Base-by-base conservation (phyloP, 331 rosid genomes). In the Erythrophleum ivorense region DNA sequence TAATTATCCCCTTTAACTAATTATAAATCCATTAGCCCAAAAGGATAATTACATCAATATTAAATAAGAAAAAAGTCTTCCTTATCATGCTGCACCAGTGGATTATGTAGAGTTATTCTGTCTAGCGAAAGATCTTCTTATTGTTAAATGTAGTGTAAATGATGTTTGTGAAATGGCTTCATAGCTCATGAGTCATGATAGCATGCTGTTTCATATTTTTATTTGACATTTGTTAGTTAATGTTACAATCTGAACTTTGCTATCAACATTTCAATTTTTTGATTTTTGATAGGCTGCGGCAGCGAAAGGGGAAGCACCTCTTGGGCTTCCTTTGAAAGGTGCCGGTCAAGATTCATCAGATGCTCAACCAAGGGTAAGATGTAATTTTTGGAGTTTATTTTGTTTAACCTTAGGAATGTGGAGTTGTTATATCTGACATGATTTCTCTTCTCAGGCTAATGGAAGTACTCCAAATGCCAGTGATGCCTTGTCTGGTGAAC, bases 241-340 rank as follows among this genome's bases (percentile, higher is more conserved):
- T 40, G 45, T 71, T 80, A 79, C 71, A 40, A 66, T 60, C 59
- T 70, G 70, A 7, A 36, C 24, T 82, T 52, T 84, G 73, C 41
- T 80, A 10, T 52, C 12, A 31, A 76, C 66, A 43, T 84, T 84
- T 77, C 70, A 79, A 1, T 62, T 62, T 31, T 11, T 1, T 31
- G 5, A 82, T 53, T 86, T 80, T 81, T 72, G 68, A 63, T 89
- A 96, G 99, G 99, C 99, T 64, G 98, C 97, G 15, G 99, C 99
- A 52, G 98, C 98, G 15, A 96, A 96, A 81, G 99, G 99, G 36
- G 97, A 96, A 88, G 97, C 99, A 80, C 99, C 99, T 82, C 92
- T 91, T 86, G 99, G 99, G 74, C 98, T 96, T 19, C 99, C 99
- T 58, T 82, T 93, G 86, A 96, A 93, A 90, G 99, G 98, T 78